A percentile compares a stretch with the other conserved stretches of the same genome.
phyloP scores from a whole-genome alignment of 495 filamentous ascomycete species.

The Penicillium manginii region DNA sequence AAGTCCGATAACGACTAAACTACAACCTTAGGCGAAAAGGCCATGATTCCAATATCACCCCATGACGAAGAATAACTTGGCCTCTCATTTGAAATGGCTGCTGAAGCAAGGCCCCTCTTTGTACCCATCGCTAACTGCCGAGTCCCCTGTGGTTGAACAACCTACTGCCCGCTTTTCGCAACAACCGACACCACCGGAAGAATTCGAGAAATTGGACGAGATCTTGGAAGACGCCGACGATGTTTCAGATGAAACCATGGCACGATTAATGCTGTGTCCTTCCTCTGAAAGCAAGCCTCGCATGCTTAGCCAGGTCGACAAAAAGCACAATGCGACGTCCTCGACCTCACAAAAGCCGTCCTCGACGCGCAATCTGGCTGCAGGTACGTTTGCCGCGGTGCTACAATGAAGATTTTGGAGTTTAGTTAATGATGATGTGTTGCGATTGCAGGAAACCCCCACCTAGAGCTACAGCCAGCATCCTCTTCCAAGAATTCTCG shows the following conservation, averaged over 20 bases:
- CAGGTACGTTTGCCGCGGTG: constrained; percentile 24
- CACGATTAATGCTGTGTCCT: constrained; percentile 55
- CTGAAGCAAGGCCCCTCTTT: constrained; percentile 44
- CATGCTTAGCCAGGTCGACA: constrained; percentile 42
- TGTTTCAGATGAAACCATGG: constrained; percentile 53
- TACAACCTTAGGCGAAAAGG: constrained; percentile 18
- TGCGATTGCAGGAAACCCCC: constrained; percentile 9
- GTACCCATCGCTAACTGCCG: constrained; percentile 37
- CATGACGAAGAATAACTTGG: constrained; percentile 59
- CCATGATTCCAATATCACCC: constrained; percentile 41
- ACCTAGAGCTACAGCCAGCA: constrained; percentile 24
- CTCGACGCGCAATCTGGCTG: constrained; percentile 17
- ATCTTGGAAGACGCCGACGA: constrained; percentile 29
- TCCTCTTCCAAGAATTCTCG: constrained; percentile 20
- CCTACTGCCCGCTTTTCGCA: constrained; percentile 17
- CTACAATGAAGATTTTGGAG: neutral
- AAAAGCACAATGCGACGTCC: constrained; percentile 17
- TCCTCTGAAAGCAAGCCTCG: constrained; percentile 55
- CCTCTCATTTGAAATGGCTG: constrained; percentile 55
- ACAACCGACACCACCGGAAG: constrained; percentile 26
- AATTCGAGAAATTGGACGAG: constrained; percentile 24
- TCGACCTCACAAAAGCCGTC: constrained; percentile 35
- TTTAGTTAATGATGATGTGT: neutral
- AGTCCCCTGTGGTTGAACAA: constrained; percentile 26
- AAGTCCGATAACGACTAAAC: constrained; percentile 1